phyloP scores from a whole-genome alignment of 768 basidiomycete species.

The Russula earlei region DNA sequence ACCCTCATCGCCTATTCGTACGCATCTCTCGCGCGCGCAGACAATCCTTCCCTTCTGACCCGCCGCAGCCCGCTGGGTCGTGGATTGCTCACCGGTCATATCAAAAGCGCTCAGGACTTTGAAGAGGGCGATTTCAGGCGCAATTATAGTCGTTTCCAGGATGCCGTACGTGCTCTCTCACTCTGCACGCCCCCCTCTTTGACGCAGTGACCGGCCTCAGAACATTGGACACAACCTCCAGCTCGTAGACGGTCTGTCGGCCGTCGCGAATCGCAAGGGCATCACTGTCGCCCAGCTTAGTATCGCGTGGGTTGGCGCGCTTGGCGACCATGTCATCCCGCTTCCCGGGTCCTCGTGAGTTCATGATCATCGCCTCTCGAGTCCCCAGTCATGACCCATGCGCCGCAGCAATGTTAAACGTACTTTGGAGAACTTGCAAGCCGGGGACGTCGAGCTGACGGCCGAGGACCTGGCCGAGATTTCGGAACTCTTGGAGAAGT shows the following conservation, averaged over 20 bases:
- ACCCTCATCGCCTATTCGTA: conserved; percentile 54
- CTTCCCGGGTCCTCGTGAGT: conserved; percentile 39
- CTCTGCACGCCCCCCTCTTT: conserved; percentile 1
- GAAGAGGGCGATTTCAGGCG: conserved; percentile 29
- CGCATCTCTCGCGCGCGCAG: conserved; percentile 9
- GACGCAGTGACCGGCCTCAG: conserved; percentile 18
- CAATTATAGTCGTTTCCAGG: conserved; percentile 29
- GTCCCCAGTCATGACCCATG: neutral
- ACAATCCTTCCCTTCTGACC: neutral
- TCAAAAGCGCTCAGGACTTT: conserved; percentile 31
- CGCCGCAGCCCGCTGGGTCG: conserved; percentile 39
- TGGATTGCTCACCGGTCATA: conserved; percentile 42
- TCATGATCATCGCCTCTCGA: neutral
- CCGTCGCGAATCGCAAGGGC: conserved; percentile 34
- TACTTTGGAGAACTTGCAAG: conserved; percentile 34
- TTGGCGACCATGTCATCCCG: conserved; percentile 34
- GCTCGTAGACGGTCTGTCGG: conserved; percentile 33
- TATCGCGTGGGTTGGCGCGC: conserved; percentile 32
- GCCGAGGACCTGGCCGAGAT: conserved; percentile 32
- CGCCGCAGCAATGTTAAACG: conserved; percentile 30
- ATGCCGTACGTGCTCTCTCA: conserved; percentile 23
- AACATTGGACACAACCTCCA: conserved; percentile 34
- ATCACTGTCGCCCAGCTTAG: conserved; percentile 33
- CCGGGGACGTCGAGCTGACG: conserved; percentile 30
- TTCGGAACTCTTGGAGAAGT: conserved; percentile 28